phyloP scores from a whole-genome alignment of 345 rosid genomes.

The Salix purpurea region DNA sequence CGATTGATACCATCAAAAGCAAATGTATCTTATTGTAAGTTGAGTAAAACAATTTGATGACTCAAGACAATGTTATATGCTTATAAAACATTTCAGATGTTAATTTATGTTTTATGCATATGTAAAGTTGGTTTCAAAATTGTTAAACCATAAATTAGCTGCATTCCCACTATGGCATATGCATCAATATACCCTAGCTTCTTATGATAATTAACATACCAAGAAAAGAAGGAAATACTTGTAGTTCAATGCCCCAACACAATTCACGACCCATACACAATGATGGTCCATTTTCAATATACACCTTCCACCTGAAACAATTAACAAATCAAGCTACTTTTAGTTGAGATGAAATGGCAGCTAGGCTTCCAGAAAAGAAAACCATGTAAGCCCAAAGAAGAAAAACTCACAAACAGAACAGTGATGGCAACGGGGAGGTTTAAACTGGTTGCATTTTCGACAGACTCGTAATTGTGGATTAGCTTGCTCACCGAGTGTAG shows the following conservation, averaged over 20 bases:
- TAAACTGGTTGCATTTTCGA: slow-evolving; percentile 61
- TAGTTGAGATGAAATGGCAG: slow-evolving; percentile 2
- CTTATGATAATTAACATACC: slow-evolving; percentile 8
- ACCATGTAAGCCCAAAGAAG: not conserved
- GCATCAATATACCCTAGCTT: not conserved
- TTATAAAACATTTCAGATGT: not conserved
- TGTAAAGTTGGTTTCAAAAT: not conserved
- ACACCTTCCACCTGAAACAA: slow-evolving; percentile 29
- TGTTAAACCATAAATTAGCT: not conserved
- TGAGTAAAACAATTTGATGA: too few species aligned
- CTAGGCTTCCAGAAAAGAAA: not conserved
- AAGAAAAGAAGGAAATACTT: slow-evolving; percentile 32
- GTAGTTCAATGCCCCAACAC: slow-evolving; percentile 32
- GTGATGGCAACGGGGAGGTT: slow-evolving; percentile 77
- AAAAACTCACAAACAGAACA: slow-evolving; percentile 72
- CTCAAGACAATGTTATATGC: not conserved
- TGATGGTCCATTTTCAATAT: slow-evolving; percentile 36
- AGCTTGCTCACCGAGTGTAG: slow-evolving; percentile 24
- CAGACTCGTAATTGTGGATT: slow-evolving; percentile 48
- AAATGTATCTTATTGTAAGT: not conserved
- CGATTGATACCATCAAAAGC: not conserved
- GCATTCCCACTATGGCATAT: not conserved
- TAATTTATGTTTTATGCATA: not conserved
- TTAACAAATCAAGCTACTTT: slow-evolving; percentile 23
- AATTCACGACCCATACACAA: slow-evolving; percentile 35